Evolutionary conservation across 257 asterid genomes (phyloP).

Genomic region (Linderniella brevidens): DNA sequence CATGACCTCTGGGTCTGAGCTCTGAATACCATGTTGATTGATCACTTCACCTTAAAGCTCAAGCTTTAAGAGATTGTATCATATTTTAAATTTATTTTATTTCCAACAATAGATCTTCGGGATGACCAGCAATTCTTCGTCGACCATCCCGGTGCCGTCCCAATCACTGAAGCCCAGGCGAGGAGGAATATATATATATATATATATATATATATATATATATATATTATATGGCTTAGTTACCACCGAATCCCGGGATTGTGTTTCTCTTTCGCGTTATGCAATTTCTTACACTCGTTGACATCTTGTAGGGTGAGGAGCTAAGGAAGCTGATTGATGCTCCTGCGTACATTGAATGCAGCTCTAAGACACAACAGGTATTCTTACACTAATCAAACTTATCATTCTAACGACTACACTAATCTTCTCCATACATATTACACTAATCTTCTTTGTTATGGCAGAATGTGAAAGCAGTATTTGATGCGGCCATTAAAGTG

Average conservation of each 20-base stretch:
- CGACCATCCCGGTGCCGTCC: slow-evolving; percentile 92
- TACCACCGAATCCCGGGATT: not conserved
- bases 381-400: too few relatives aligned
- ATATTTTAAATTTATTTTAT: too few relatives aligned
- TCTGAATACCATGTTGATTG: too few relatives aligned
- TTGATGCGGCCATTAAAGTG: slow-evolving; percentile 50
- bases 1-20: too few relatives aligned
- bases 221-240: not conserved
- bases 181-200: too few relatives aligned
- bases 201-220: too few relatives aligned
- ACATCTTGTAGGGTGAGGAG: slow-evolving; percentile 50
- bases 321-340: slow-evolving; percentile 42
- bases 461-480: slow-evolving; percentile 43
- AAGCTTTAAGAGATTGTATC: too few relatives aligned
- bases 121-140: slow-evolving; percentile 80
- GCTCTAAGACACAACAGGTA: slow-evolving; percentile 75
- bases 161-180: slow-evolving; percentile 83
- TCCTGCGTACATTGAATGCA: slow-evolving; percentile 64
- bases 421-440: too few relatives aligned
- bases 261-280: not conserved
- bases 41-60: too few relatives aligned
- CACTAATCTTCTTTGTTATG: not conserved
- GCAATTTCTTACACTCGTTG: slow-evolving; percentile 1
- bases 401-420: too few relatives aligned
- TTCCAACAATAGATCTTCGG: slow-evolving; percentile 99